phyloP scores from a whole-genome alignment of 345 rosid species.

The Angophora floribunda region DNA sequence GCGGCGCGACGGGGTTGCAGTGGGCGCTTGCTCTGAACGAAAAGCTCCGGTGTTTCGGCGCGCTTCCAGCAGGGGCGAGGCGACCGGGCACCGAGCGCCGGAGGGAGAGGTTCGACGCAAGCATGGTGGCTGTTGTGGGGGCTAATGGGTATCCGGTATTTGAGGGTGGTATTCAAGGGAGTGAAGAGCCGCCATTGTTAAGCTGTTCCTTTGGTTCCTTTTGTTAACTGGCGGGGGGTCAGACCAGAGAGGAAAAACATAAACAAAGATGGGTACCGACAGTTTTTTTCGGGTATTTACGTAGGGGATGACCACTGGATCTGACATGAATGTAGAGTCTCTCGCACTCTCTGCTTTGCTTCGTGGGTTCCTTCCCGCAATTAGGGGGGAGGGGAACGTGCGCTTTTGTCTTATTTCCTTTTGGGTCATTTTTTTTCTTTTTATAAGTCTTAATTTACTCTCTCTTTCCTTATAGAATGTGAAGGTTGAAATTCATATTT shows the following conservation, averaged over 20 bases:
- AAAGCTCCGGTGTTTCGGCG: neutral
- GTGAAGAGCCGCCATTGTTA: neutral
- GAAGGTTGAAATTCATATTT: too few relatives aligned
- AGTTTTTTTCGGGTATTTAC: neutral
- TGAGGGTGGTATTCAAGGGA: neutral
- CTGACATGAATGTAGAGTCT: neutral
- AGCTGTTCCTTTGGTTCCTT: neutral
- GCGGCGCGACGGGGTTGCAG: neutral
- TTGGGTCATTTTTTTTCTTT: neutral
- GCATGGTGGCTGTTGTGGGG: neutral
- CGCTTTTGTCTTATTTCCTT: neutral
- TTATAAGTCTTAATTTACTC: too few relatives aligned
- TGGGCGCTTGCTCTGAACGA: neutral
- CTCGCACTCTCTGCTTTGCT: neutral
- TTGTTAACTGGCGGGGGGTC: neutral
- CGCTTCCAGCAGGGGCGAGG: neutral
- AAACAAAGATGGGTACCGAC: neutral
- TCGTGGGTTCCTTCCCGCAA: neutral
- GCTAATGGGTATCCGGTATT: neutral
- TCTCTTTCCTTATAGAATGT: too few relatives aligned
- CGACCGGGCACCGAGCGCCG: neutral
- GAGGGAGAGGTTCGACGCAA: neutral
- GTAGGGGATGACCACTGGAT: neutral
- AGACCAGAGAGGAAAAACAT: neutral
- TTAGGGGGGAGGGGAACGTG: too few relatives aligned